Evolutionary conservation across 176 grass and related monocot genomes (phyloP).

Genomic region (Triticum monococcum): DNA sequence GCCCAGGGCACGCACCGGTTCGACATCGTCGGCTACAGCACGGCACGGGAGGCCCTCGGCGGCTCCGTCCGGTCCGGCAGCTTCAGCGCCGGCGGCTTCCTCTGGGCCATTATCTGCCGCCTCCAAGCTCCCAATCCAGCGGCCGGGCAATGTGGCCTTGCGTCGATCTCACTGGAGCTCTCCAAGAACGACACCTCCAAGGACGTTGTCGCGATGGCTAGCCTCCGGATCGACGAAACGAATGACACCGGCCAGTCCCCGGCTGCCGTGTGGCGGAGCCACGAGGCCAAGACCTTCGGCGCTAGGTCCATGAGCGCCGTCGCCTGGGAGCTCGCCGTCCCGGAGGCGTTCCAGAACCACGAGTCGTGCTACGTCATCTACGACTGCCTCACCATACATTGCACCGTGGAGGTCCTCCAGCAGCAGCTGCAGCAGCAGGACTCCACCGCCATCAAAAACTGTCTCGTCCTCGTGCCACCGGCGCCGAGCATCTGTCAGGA

Average conservation of each 20-base stretch:
- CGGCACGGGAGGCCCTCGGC: neutral
- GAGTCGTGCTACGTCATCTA: neutral
- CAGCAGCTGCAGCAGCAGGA: neutral
- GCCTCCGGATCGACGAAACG: neutral
- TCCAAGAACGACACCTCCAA: neutral
- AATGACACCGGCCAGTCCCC: neutral
- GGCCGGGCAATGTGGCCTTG: neutral
- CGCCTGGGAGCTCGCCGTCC: neutral
- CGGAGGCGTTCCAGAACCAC: neutral
- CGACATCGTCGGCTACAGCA: neutral
- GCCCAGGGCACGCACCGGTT: neutral
- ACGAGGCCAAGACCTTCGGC: neutral
- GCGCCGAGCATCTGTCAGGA: too few relatives aligned
- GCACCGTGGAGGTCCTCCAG: neutral
- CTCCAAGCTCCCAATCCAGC: neutral
- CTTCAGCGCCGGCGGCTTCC: neutral
- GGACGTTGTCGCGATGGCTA: neutral
- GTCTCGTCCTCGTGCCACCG: neutral
- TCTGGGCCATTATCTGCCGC: neutral
- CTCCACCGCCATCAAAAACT: neutral
- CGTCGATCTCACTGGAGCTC: neutral
- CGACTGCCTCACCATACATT: conserved; percentile 1
- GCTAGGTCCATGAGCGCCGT: neutral
- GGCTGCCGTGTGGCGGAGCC: neutral
- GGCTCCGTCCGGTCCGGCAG: neutral